phyloP scores from a whole-genome alignment of 73 alveolate species.

The Breviolum minutum region DNA sequence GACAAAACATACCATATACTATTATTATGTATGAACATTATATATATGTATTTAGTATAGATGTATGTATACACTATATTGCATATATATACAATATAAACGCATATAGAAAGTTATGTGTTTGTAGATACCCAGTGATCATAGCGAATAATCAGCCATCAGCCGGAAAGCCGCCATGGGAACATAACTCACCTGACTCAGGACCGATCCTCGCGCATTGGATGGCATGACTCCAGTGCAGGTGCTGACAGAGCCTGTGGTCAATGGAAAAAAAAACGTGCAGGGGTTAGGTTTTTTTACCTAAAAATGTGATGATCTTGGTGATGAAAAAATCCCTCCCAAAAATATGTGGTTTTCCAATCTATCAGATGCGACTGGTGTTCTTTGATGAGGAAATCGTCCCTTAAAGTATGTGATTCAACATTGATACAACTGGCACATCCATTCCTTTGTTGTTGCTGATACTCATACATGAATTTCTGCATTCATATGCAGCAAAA shows the following conservation, averaged over 20 bases:
- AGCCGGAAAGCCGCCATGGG: background rate
- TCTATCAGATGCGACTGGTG: too few relatives aligned
- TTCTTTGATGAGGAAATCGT: too few relatives aligned
- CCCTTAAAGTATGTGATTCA: too few relatives aligned
- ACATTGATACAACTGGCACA: too few relatives aligned
- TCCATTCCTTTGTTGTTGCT: too few relatives aligned
- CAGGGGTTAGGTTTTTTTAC: too few relatives aligned
- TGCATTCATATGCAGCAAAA: too few relatives aligned
- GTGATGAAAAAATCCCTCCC: too few relatives aligned
- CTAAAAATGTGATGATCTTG: too few relatives aligned
- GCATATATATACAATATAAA: background rate
- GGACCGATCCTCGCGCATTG: slow-evolving; percentile 4
- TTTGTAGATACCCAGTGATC: background rate
- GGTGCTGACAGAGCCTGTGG: background rate
- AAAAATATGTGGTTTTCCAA: too few relatives aligned
- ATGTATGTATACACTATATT: background rate
- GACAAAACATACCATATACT: background rate
- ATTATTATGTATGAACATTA: background rate
- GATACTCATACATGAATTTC: too few relatives aligned
- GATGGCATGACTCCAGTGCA: slow-evolving; percentile 82
- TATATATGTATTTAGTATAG: background rate
- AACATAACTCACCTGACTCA: background rate
- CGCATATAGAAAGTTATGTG: background rate
- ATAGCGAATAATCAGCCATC: background rate
- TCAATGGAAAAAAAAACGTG: too few relatives aligned